Percentiles rank a stretch among this genome's conserved stretches.
phyloP scores from a whole-genome alignment of 2,329 filamentous ascomycete species.

The Neocatenulostroma microsporum region DNA sequence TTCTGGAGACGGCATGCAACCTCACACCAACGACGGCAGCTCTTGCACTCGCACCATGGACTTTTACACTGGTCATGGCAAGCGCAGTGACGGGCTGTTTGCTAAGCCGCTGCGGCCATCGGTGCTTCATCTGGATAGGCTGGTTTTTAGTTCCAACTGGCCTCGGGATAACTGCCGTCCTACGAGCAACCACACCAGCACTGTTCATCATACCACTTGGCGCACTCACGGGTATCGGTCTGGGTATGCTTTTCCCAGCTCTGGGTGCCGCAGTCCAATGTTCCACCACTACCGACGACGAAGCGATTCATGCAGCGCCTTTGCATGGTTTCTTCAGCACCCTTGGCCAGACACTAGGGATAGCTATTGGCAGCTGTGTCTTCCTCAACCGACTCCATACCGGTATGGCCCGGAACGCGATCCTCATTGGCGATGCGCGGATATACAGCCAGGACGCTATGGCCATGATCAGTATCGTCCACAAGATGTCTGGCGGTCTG shows the following conservation, averaged over 20 bases:
- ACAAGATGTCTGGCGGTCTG: too few relatives aligned
- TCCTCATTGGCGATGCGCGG: too few relatives aligned
- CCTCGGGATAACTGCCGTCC: background rate
- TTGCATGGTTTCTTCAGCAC: slow-evolving; percentile 61
- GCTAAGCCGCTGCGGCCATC: background rate
- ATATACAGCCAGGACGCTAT: too few relatives aligned
- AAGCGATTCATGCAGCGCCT: slow-evolving; percentile 54
- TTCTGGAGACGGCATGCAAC: slow-evolving; percentile 30
- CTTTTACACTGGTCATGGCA: background rate
- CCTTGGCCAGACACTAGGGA: slow-evolving; percentile 58
- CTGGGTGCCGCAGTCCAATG: slow-evolving; percentile 59
- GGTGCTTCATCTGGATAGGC: background rate
- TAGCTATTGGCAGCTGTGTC: slow-evolving; percentile 59
- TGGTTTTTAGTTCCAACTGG: background rate
- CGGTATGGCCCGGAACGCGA: background rate
- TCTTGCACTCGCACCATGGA: slow-evolving; percentile 21
- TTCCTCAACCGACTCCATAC: slow-evolving; percentile 48
- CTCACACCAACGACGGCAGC: background rate
- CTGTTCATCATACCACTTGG: slow-evolving; percentile 36
- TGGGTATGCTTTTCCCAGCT: slow-evolving; percentile 58
- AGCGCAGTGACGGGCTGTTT: too few relatives aligned
- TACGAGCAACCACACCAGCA: background rate
- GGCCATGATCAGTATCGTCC: too few relatives aligned
- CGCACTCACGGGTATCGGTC: slow-evolving; percentile 52
- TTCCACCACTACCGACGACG: slow-evolving; percentile 43